Evolutionary conservation across 2,329 filamentous ascomycete species (phyloP), one percentile per base, ranked within the genome.

Genomic region (Dichotomopilus funicola): DNA sequence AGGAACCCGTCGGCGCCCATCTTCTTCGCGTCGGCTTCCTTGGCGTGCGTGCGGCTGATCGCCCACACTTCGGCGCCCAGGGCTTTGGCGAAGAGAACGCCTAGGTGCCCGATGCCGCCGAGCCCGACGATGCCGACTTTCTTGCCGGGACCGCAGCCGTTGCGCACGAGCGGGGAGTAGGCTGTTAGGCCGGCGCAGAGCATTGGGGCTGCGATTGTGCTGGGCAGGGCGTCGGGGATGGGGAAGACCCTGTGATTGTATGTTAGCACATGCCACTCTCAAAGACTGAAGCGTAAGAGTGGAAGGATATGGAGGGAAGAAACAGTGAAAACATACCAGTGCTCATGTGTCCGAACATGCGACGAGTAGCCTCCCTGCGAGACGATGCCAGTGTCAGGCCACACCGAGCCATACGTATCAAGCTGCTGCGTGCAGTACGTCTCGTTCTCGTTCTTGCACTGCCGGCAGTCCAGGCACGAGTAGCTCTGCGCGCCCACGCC

Each of bases 151-250:
- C 87, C 87, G 57, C 80, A 79, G 27, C 87, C 87, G 66, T 91
- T 85, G 49, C 89, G 81, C 61, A 88, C 85, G 11, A 95, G 78
- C 1, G 90, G 89, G 58, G 82, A 87, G 74, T 85, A 95, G 57
- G 84, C 83, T 3, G 90, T 95, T 62, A 95, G 78, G 60, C 90
- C 90, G 42, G 88, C 90, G 71, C 90, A 95, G 63, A 94, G 79
- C 87, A 91, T 90, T 8, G 87, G 88, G 1, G 88, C 89, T 1
- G 85, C 88, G 50, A 85, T 72, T 54, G 73, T 70, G 62, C 77
- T 80, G 8, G 75, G 65, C 46, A 95, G 78, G 51, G 77, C 81
- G 36, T 91, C 88, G 38, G 89, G 90, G 61, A 95, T 91, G 66
- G 87, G 86, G 67, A 81, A 83, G 46, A 81, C 78, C 78, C 77